Evolutionary conservation across 352 stramenopile genomes (phyloP).

Genomic region (Pythium rishiriense): DNA sequence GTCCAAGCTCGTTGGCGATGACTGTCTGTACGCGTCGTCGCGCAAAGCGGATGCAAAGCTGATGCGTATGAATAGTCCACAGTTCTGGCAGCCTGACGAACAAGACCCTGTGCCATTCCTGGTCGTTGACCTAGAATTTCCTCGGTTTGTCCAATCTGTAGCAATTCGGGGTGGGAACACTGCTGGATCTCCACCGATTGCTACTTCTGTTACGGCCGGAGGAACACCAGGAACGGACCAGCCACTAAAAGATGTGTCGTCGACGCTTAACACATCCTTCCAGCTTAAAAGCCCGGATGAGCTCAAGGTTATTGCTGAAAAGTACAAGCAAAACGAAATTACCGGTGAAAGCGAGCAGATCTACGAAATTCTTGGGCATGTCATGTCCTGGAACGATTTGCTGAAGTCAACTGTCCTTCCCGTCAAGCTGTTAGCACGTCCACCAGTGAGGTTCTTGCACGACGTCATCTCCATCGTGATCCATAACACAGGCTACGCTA

Average conservation of each 20-base stretch:
- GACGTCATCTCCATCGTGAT: conserved; percentile 77
- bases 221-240: background rate
- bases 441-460: conserved; percentile 81
- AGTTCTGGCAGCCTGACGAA: conserved; percentile 62
- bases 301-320: conserved; percentile 35
- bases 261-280: conserved; percentile 38
- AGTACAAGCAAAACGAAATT: conserved; percentile 47
- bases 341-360: conserved; percentile 61
- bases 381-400: conserved; percentile 81
- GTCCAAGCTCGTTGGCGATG: conserved; percentile 52
- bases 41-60: conserved; percentile 57
- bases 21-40: conserved; percentile 60
- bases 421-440: conserved; percentile 69
- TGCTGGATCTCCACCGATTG: conserved; percentile 16
- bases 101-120: conserved; percentile 55
- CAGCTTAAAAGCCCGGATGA: conserved; percentile 37
- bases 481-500: conserved; percentile 61
- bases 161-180: conserved; percentile 55
- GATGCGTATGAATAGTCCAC: conserved; percentile 50
- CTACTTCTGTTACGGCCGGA: conserved; percentile 6
- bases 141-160: conserved; percentile 64
- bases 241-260: background rate
- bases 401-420: conserved; percentile 69
- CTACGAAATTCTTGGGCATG: conserved; percentile 58
- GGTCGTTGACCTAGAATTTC: conserved; percentile 72